Conservation (phyloP, 2,329 filamentous ascomycete species). For the Xylaria multiplex region DNA sequence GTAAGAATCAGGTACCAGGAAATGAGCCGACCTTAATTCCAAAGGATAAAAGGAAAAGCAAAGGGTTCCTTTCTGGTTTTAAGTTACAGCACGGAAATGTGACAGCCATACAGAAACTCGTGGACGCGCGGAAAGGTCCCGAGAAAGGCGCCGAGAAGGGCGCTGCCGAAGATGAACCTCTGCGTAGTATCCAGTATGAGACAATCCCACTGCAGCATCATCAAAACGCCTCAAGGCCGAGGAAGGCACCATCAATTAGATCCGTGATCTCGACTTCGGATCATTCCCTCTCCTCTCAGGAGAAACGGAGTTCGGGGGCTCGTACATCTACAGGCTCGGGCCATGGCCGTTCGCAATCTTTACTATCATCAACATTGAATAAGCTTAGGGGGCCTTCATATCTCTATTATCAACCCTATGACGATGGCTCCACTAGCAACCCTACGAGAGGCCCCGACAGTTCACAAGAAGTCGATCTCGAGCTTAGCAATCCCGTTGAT, state of each 20-base stretch:
- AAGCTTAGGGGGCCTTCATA: conserved; percentile 49
- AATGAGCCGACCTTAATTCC: conserved; percentile 25
- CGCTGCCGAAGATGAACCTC: conserved; percentile 27
- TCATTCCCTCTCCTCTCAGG: conserved; percentile 47
- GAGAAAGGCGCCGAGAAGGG: conserved; percentile 42
- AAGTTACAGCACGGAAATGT: conserved; percentile 45
- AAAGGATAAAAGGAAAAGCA: conserved; percentile 46
- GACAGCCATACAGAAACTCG: conserved; percentile 42
- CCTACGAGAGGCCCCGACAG: conserved; percentile 35
- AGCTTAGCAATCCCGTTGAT: not conserved
- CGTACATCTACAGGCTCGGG: conserved; percentile 42
- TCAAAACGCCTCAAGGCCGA: conserved; percentile 38
- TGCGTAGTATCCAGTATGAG: conserved; percentile 32
- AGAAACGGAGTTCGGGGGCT: conserved; percentile 39
- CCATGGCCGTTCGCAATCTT: conserved; percentile 48
- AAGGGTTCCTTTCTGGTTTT: conserved; percentile 47
- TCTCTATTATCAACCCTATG: conserved; percentile 44
- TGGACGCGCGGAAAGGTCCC: conserved; percentile 37
- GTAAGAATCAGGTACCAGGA: conserved; percentile 29
- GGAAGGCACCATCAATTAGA: conserved; percentile 45
- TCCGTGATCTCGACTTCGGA: conserved; percentile 45
- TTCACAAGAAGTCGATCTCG: conserved; percentile 34
- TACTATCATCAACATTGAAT: conserved; percentile 47
- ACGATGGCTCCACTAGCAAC: conserved; percentile 30
- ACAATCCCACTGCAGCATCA: conserved; percentile 39